These are phyloP conservation scores for Kewa caespitosa DNA, from an alignment of 179 eudicot species.

Conservation along the genomic window DNA sequence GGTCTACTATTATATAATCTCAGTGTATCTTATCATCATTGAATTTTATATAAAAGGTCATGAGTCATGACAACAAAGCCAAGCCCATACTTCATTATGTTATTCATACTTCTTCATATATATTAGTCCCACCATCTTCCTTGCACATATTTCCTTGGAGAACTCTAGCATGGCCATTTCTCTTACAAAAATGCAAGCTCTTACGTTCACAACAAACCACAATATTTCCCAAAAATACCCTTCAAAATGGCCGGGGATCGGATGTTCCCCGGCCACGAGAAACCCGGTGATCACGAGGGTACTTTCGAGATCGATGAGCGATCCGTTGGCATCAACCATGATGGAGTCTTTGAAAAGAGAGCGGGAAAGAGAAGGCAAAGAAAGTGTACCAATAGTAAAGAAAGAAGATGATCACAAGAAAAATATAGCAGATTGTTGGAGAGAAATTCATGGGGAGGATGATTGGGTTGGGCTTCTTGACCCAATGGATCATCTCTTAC, in stretches of 20 bases:
- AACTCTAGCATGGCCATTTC: slow-evolving; percentile 21
- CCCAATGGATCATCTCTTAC: slow-evolving; percentile 55
- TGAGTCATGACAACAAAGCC: slow-evolving; percentile 6
- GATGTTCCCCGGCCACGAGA: background rate
- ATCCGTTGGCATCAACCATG: slow-evolving; percentile 16
- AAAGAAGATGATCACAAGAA: slow-evolving; percentile 15
- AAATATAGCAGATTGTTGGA: slow-evolving; percentile 37
- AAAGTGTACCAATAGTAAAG: background rate
- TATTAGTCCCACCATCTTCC: background rate
- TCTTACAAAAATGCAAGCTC: slow-evolving; percentile 17
- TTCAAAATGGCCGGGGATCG: background rate
- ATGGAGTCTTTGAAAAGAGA: slow-evolving; percentile 16
- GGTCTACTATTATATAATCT: background rate
- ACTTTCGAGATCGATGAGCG: slow-evolving; percentile 15
- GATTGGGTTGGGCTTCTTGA: slow-evolving; percentile 73
- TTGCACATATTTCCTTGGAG: background rate
- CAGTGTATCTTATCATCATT: background rate
- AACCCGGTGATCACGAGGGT: background rate
- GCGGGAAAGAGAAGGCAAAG: background rate
- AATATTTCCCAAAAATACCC: slow-evolving; percentile 19
- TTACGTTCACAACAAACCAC: slow-evolving; percentile 21
- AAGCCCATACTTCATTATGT: background rate
- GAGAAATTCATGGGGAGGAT: slow-evolving; percentile 54
- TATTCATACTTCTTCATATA: background rate
- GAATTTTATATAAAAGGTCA: background rate